phyloP scores from a whole-genome alignment of 805 yeast genomes.

The Candida vartiovaarae region DNA sequence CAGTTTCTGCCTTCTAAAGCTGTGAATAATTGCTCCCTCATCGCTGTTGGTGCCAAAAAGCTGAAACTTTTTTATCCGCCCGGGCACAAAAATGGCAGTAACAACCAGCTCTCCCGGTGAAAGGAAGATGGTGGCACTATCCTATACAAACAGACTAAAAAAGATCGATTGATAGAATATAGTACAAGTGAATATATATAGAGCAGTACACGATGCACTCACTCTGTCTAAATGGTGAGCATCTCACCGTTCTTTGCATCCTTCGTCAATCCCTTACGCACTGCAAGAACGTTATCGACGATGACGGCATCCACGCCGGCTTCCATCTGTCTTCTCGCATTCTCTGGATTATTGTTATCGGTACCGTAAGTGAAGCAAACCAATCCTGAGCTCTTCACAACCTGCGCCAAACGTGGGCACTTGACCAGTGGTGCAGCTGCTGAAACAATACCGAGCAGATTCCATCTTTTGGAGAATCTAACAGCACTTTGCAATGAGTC shows the following conservation, averaged over 20 bases:
- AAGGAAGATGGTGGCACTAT: not conserved
- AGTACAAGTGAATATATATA: not conserved
- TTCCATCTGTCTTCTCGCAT: conserved; percentile 76
- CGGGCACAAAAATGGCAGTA: too few relatives aligned
- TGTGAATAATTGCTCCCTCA: too few relatives aligned
- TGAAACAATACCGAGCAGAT: conserved; percentile 82
- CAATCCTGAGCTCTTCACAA: conserved; percentile 84
- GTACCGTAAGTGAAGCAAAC: conserved; percentile 92
- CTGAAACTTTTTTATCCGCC: too few relatives aligned
- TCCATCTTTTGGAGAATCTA: conserved; percentile 87
- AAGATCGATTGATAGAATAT: not conserved
- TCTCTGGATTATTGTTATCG: conserved; percentile 76
- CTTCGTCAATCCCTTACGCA: conserved; percentile 66
- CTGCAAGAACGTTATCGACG: conserved; percentile 90
- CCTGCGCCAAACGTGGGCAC: conserved; percentile 84
- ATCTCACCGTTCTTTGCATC: conserved; percentile 12
- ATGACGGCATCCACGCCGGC: conserved; percentile 99
- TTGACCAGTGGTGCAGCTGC: conserved; percentile 82
- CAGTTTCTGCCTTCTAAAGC: too few relatives aligned
- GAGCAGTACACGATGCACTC: not conserved
- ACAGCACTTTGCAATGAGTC: conserved; percentile 85
- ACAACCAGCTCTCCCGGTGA: too few relatives aligned
- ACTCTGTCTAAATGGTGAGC: not conserved
- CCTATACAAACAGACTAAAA: conserved; percentile 1
- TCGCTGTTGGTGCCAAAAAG: too few relatives aligned